phyloP scores from a whole-genome alignment of 257 asterid genomes.

The Leptodermis oblonga region DNA sequence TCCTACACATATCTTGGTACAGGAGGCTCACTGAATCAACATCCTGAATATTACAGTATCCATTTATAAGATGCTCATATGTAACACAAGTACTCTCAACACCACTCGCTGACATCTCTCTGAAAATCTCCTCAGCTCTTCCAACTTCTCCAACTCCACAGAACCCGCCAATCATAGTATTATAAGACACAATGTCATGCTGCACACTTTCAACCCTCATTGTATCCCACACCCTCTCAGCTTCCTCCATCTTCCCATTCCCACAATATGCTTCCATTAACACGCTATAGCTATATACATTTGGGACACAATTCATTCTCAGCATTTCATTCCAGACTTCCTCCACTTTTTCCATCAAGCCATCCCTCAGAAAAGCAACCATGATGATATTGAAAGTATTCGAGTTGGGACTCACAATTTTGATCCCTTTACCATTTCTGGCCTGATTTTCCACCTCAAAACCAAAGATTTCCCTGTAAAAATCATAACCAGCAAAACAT shows the following conservation, averaged over 20 bases:
- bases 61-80: slow-evolving; percentile 65
- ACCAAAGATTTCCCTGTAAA: slow-evolving; percentile 50
- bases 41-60: slow-evolving; percentile 53
- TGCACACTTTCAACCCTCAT: slow-evolving; percentile 42
- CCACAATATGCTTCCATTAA: slow-evolving; percentile 59
- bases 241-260: slow-evolving; percentile 49
- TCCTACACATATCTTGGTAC: slow-evolving; percentile 61
- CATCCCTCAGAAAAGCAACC: slow-evolving; percentile 71
- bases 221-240: slow-evolving; percentile 55
- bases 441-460: slow-evolving; percentile 21
- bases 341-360: slow-evolving; percentile 60
- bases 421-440: slow-evolving; percentile 17
- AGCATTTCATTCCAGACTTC: slow-evolving; percentile 67
- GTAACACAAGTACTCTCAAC: slow-evolving; percentile 54
- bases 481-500: slow-evolving; percentile 52
- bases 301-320: slow-evolving; percentile 40
- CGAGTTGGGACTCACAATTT: slow-evolving; percentile 30
- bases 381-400: slow-evolving; percentile 56
- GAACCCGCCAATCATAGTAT: slow-evolving; percentile 67
- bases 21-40: slow-evolving; percentile 41
- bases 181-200: slow-evolving; percentile 51
- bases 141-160: slow-evolving; percentile 50
- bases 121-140: slow-evolving; percentile 62
- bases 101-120: slow-evolving; percentile 60
- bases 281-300: slow-evolving; percentile 53